phyloP scores from a whole-genome alignment of 495 filamentous ascomycete species.

The Xylaria telfairii region DNA sequence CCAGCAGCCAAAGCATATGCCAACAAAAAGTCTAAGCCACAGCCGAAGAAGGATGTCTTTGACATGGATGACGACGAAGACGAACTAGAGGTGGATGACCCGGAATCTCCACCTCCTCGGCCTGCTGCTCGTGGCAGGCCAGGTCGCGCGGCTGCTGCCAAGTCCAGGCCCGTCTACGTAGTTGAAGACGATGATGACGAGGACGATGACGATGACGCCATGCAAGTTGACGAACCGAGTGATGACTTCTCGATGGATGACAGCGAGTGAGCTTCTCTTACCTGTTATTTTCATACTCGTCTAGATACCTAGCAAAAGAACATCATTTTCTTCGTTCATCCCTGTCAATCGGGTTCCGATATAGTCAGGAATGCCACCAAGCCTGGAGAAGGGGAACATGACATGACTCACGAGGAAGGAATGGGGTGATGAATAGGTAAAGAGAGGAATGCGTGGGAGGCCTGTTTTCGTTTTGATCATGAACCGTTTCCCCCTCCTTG shows the following conservation, averaged over 20 bases:
- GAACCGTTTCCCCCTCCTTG: background rate
- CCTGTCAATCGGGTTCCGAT: background rate
- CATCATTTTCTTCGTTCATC: background rate
- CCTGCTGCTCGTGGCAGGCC: slow-evolving; percentile 51
- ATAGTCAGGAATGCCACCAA: background rate
- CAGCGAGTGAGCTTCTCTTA: slow-evolving; percentile 31
- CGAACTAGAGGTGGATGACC: slow-evolving; percentile 45
- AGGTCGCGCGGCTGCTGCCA: slow-evolving; percentile 49
- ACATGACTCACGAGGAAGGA: background rate
- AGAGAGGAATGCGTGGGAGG: background rate
- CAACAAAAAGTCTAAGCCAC: slow-evolving; percentile 65
- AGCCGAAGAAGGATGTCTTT: slow-evolving; percentile 53
- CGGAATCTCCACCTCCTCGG: slow-evolving; percentile 48
- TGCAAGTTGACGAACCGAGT: slow-evolving; percentile 21
- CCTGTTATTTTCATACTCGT: background rate
- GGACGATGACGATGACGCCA: slow-evolving; percentile 44
- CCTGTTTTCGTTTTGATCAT: background rate
- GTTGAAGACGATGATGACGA: slow-evolving; percentile 53
- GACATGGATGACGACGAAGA: slow-evolving; percentile 55
- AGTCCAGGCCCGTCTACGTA: slow-evolving; percentile 42
- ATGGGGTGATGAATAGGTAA: background rate
- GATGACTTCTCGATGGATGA: slow-evolving; percentile 45
- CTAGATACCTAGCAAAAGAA: background rate
- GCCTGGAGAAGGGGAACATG: background rate
- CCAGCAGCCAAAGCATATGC: slow-evolving; percentile 86